These are phyloP conservation scores for Puccinellia tenuiflora DNA, from an alignment of 176 grass and related monocot species.

Conservation along the genomic window DNA sequence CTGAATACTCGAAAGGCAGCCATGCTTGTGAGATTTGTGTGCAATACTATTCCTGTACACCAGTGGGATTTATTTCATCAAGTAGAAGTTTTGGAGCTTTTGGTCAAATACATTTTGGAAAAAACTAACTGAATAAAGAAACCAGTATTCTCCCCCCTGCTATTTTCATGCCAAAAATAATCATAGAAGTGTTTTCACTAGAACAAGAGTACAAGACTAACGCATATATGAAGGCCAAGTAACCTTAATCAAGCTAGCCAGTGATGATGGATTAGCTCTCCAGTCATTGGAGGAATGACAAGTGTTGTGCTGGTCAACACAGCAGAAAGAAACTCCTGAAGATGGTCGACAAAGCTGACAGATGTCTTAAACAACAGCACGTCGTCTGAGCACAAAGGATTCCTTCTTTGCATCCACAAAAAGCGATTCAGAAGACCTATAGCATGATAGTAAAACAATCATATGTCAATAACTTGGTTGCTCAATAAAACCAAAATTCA, in stretches of 20 bases:
- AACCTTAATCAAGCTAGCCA: constrained; percentile 79
- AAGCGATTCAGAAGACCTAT: constrained; percentile 87
- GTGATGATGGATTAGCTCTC: constrained; percentile 61
- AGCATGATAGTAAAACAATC: constrained; percentile 34
- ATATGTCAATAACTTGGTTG: constrained; percentile 6
- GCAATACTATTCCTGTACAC: not conserved
- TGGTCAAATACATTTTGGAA: not conserved
- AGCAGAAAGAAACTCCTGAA: constrained; percentile 86
- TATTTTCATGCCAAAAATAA: not conserved
- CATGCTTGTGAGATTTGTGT: not conserved
- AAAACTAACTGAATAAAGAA: not conserved
- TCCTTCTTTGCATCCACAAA: constrained; percentile 80
- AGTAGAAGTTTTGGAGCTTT: not conserved
- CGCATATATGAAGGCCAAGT: not conserved
- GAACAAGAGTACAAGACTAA: not conserved
- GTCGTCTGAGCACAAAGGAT: constrained; percentile 51
- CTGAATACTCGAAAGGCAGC: not conserved
- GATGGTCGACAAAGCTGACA: constrained; percentile 86
- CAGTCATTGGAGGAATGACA: constrained; percentile 57
- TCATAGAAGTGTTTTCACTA: not conserved
- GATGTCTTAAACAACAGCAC: constrained; percentile 86
- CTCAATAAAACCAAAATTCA: constrained; percentile 11
- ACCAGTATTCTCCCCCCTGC: not conserved
- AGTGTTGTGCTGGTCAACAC: constrained; percentile 67
- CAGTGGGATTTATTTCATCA: not conserved